Percentiles rank a stretch among this genome's conserved stretches.
phyloP scores from a whole-genome alignment of 208 protist genomes.

The Hexamita inflata region DNA sequence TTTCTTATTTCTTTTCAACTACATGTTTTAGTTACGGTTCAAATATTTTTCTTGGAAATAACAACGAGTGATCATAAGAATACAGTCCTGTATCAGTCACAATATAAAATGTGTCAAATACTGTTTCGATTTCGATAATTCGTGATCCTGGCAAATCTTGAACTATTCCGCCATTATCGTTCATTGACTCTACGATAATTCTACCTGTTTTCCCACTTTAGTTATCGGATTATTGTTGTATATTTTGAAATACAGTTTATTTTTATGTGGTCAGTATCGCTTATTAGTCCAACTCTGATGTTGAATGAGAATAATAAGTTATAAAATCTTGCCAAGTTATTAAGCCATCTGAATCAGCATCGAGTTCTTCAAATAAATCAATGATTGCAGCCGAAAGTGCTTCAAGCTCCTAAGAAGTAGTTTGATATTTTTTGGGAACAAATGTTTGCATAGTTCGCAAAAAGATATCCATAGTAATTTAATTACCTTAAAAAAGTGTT shows the following conservation, averaged over 20 bases:
- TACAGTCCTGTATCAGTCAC: constrained; percentile 10
- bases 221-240: neutral
- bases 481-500: constrained; percentile 4
- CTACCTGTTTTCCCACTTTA: neutral
- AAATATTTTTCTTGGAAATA: constrained; percentile 19
- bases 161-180: neutral
- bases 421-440: neutral
- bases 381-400: neutral
- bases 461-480: neutral
- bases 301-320: constrained; percentile 7
- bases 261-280: too few species aligned
- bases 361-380: constrained; percentile 18
- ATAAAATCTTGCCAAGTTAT: constrained; percentile 27
- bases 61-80: neutral
- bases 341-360: constrained; percentile 15
- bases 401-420: neutral
- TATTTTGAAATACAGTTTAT: neutral
- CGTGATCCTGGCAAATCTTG: neutral
- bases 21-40: neutral
- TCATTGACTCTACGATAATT: neutral
- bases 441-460: constrained; percentile 13
- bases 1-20: neutral
- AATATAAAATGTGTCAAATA: constrained; percentile 1
- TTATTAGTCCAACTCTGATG: neutral
- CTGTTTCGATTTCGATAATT: neutral